A percentile compares a stretch with the other conserved stretches of the same genome.
phyloP scores from a whole-genome alignment of 2,329 filamentous ascomycete species.

The Chrysosporium queenslandicum region DNA sequence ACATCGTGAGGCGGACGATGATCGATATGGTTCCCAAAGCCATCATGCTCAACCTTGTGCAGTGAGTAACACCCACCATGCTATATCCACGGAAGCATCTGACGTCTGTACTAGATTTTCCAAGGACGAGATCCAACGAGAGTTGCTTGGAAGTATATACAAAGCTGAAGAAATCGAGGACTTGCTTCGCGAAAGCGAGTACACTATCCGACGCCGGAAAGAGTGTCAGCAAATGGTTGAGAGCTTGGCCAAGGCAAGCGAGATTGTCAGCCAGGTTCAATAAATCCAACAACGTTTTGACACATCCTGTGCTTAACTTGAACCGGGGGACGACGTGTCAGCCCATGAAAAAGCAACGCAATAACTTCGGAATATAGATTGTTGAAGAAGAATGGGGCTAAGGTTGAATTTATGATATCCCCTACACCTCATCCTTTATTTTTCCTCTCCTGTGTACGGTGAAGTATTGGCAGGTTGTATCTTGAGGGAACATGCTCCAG shows the following conservation, averaged over 20 bases:
- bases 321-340: not conserved
- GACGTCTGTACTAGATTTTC: constrained; percentile 53
- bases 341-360: not conserved
- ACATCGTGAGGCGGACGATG: constrained; percentile 96
- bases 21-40: constrained; percentile 99
- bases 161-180: constrained; percentile 81
- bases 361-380: constrained; percentile 1
- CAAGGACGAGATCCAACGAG: constrained; percentile 97
- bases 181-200: constrained; percentile 94
- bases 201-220: constrained; percentile 87
- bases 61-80: constrained; percentile 50
- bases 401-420: constrained; percentile 8
- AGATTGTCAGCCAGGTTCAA: constrained; percentile 80
- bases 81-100: constrained; percentile 3
- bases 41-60: constrained; percentile 93
- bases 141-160: constrained; percentile 97
- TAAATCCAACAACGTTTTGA: constrained; percentile 25
- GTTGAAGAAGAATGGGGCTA: not conserved
- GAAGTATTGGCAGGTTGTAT: constrained; percentile 6
- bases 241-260: constrained; percentile 74
- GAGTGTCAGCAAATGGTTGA: constrained; percentile 99
- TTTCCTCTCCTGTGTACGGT: not conserved
- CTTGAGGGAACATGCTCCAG: not conserved
- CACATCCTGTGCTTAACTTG: not conserved
- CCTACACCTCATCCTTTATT: not conserved